These are phyloP conservation scores for Leptographium galeiforme DNA, from an alignment of 2,329 filamentous ascomycete species.

Conservation along the genomic window DNA sequence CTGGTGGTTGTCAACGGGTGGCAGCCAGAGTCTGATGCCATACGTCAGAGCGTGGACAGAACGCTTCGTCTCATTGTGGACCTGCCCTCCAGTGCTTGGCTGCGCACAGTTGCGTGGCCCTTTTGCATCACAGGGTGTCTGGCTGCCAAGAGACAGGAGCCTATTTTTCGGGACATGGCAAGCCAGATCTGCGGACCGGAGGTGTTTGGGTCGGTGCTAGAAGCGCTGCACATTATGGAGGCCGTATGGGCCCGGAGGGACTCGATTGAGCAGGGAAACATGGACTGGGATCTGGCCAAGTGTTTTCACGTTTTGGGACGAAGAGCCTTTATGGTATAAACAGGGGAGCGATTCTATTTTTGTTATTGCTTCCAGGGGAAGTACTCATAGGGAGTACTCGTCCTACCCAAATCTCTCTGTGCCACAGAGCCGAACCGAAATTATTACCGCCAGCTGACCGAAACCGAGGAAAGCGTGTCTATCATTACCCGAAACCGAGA, in stretches of 20 bases:
- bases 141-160: slow-evolving; percentile 25
- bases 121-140: slow-evolving; percentile 23
- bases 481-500: background rate
- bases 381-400: background rate
- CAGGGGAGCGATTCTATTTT: background rate
- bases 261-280: slow-evolving; percentile 21
- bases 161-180: slow-evolving; percentile 27
- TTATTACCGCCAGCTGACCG: background rate
- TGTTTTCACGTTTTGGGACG: slow-evolving; percentile 20
- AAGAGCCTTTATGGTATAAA: slow-evolving; percentile 15
- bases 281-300: slow-evolving; percentile 29
- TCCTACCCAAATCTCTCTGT: background rate
- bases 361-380: background rate
- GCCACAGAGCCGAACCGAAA: background rate
- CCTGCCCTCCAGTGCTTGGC: slow-evolving; percentile 15
- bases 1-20: slow-evolving; percentile 35
- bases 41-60: slow-evolving; percentile 10
- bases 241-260: slow-evolving; percentile 28
- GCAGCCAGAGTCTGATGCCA: slow-evolving; percentile 23
- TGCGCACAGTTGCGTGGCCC: slow-evolving; percentile 22
- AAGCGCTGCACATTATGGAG: slow-evolving; percentile 31
- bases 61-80: slow-evolving; percentile 8
- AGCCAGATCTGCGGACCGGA: slow-evolving; percentile 26
- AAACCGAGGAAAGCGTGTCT: background rate
- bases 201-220: slow-evolving; percentile 31